phyloP scores from a whole-genome alignment of 2,329 filamentous ascomycete species.

The Bipolaris sorokiniana region DNA sequence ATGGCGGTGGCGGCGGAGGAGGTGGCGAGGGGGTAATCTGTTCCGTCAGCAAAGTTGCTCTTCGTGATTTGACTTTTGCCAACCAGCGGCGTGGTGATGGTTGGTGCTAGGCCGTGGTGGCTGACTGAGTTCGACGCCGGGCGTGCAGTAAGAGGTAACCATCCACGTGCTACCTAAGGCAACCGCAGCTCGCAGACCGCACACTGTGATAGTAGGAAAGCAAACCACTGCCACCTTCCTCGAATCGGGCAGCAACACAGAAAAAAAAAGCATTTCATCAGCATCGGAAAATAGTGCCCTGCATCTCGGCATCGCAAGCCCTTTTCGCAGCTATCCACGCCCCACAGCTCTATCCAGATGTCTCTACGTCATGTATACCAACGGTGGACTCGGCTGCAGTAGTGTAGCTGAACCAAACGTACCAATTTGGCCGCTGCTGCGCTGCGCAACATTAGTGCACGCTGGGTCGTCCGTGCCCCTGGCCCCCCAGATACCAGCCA shows the following conservation, averaged over 20 bases:
- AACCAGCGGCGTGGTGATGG: too few species aligned
- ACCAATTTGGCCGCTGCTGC: conserved; percentile 6
- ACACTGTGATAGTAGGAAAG: not conserved
- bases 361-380: conserved; percentile 11
- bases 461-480: conserved; percentile 4
- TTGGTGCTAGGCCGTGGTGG: not conserved
- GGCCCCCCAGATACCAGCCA: conserved; percentile 1
- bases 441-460: conserved; percentile 7
- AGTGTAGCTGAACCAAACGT: conserved; percentile 1
- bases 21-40: too few species aligned
- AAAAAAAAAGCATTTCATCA: not conserved
- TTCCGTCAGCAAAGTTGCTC: too few species aligned
- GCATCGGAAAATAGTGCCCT: conserved; percentile 9
- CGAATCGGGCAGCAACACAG: conserved; percentile 2
- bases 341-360: not conserved
- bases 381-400: conserved; percentile 12
- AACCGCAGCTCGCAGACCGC: not conserved
- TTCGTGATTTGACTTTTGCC: too few species aligned
- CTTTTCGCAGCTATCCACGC: not conserved
- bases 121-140: not conserved
- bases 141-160: not conserved
- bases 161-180: not conserved
- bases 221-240: too few species aligned
- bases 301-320: conserved; percentile 5
- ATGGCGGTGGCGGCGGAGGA: not conserved